Evolutionary conservation across 208 protist genomes (phyloP).

Genomic region (Trypanosoma lewisi): DNA sequence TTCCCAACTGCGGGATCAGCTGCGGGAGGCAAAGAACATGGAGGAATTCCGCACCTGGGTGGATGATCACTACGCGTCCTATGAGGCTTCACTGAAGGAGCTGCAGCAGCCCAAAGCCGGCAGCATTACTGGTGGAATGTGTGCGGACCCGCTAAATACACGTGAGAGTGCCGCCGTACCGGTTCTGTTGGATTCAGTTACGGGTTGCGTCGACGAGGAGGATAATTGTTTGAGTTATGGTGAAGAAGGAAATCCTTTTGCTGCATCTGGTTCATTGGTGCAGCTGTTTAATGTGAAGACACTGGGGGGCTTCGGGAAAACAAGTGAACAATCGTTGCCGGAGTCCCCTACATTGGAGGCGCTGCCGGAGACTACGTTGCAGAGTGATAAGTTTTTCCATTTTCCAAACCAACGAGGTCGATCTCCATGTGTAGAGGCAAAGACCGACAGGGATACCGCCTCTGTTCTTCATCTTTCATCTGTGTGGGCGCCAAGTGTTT

Average conservation of each 20-base stretch:
- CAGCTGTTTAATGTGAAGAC: not conserved
- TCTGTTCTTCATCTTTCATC: slow-evolving; percentile 16
- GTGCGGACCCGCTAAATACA: not conserved
- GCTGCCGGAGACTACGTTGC: not conserved
- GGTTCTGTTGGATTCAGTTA: not conserved
- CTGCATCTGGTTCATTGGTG: not conserved
- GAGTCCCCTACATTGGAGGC: not conserved
- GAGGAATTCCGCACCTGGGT: slow-evolving; percentile 27
- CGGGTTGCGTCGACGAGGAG: not conserved
- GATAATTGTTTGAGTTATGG: not conserved
- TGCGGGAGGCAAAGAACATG: slow-evolving; percentile 2
- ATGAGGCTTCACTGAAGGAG: not conserved
- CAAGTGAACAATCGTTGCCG: not conserved
- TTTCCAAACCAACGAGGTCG: not conserved
- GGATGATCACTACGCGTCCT: not conserved
- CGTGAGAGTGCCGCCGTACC: not conserved
- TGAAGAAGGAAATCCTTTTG: not conserved
- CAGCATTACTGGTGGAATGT: too few relatives aligned
- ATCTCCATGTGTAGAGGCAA: not conserved
- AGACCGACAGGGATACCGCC: not conserved
- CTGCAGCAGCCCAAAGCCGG: too few relatives aligned
- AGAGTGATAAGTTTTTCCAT: not conserved
- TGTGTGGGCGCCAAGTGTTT: slow-evolving; percentile 1
- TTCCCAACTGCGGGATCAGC: slow-evolving; percentile 17
- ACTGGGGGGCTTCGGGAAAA: not conserved